These are phyloP conservation scores for Scheffersomyces lignicola DNA, from an alignment of 1,139 yeast species.

Conservation along the genomic window DNA sequence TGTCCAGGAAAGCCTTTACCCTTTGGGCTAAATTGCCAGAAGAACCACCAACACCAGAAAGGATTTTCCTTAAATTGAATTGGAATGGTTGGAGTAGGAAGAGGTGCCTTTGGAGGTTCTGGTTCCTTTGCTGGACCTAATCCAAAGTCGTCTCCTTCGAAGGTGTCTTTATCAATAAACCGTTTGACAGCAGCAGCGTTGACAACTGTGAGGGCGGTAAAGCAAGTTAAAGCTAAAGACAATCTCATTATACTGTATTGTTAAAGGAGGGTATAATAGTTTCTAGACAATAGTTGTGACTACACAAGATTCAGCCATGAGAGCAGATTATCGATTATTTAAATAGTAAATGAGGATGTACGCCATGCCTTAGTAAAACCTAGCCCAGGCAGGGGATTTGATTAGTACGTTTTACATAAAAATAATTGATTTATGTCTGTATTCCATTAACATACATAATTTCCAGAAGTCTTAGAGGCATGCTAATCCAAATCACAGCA, in stretches of 20 bases:
- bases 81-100: background rate
- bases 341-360: no score
- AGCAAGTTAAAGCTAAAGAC: background rate
- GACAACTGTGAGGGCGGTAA: background rate
- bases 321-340: no score
- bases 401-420: no score
- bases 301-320: no score
- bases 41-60: conserved; percentile 2
- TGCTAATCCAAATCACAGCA: no score
- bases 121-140: background rate
- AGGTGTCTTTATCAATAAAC: background rate
- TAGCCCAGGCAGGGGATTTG: no score
- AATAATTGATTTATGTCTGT: no score
- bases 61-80: conserved; percentile 1
- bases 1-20: conserved; percentile 2
- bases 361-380: no score
- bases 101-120: background rate
- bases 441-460: no score
- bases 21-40: background rate
- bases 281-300: no score
- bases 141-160: background rate
- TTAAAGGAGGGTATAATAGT: no score
- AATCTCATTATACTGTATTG: conserved; percentile 4
- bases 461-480: no score
- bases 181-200: conserved; percentile 1